Evolutionary conservation across 1,139 yeast species (phyloP).

Genomic region (Geotrichum candidum): DNA sequence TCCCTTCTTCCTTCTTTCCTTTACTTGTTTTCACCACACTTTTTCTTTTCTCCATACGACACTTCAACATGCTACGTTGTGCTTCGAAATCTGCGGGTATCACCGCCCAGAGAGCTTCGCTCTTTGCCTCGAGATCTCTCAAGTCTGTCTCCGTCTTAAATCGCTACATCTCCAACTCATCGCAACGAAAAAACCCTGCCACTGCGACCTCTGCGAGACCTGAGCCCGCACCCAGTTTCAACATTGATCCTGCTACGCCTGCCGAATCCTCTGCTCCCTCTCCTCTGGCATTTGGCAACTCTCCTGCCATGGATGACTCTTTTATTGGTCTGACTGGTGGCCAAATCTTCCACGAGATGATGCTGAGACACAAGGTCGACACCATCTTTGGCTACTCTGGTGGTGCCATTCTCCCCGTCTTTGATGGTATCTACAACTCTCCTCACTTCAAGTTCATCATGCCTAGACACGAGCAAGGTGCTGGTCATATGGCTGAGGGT

Average conservation of each 20-base stretch:
- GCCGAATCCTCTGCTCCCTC: slow-evolving; percentile 7
- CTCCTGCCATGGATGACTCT: slow-evolving; percentile 28
- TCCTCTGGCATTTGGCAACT: slow-evolving; percentile 5
- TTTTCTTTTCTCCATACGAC: background rate
- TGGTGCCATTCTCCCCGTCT: slow-evolving; percentile 96
- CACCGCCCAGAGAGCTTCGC: slow-evolving; percentile 9
- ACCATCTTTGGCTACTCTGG: slow-evolving; percentile 95
- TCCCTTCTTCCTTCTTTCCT: background rate
- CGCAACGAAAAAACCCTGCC: slow-evolving; percentile 14
- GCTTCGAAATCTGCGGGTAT: slow-evolving; percentile 9
- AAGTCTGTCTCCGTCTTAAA: background rate
- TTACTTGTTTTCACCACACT: background rate
- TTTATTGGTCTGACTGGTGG: slow-evolving; percentile 96
- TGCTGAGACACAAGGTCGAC: slow-evolving; percentile 92
- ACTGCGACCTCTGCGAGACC: slow-evolving; percentile 35
- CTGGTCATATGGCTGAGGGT: slow-evolving; percentile 99
- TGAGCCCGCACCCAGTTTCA: slow-evolving; percentile 49
- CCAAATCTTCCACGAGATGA: slow-evolving; percentile 97
- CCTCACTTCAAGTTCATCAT: slow-evolving; percentile 81
- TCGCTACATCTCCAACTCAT: slow-evolving; percentile 14
- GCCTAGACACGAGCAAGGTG: slow-evolving; percentile 98
- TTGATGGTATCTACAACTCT: slow-evolving; percentile 92
- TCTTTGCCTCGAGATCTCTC: background rate
- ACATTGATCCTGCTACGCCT: slow-evolving; percentile 27
- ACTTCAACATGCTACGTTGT: slow-evolving; percentile 16